Conservation (phyloP, 208 protist genomes). For the Leishmania turanica region DNA sequence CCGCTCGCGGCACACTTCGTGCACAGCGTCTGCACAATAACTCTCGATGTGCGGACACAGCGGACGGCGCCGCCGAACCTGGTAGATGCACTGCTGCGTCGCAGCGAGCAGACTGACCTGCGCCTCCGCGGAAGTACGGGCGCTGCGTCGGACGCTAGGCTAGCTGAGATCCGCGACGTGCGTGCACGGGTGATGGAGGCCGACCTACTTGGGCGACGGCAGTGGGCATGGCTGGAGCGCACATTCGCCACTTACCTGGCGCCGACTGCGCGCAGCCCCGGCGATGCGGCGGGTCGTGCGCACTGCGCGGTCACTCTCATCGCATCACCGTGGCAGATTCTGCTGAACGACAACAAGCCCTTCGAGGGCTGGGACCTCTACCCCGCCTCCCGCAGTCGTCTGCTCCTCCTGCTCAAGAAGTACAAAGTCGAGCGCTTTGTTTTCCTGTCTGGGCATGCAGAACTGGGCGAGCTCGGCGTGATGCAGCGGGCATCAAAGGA, state of each 20-base stretch:
- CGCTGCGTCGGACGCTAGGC: not conserved
- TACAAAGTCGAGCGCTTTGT: conserved; percentile 51
- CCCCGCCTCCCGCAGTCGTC: conserved; percentile 46
- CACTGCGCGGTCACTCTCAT: conserved; percentile 72
- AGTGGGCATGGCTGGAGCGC: conserved; percentile 88
- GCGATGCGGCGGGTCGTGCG: conserved; percentile 22
- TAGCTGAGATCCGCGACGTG: conserved; percentile 6
- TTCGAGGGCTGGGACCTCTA: conserved; percentile 70
- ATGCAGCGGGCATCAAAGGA: conserved; percentile 21
- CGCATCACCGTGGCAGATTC: conserved; percentile 66
- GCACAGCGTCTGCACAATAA: conserved; percentile 47
- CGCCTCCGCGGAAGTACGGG: conserved; percentile 7
- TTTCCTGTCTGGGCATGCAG: conserved; percentile 82
- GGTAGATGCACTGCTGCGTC: conserved; percentile 19
- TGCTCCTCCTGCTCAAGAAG: conserved; percentile 57
- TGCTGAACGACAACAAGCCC: conserved; percentile 79
- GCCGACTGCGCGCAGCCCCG: conserved; percentile 8
- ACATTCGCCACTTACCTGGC: conserved; percentile 34
- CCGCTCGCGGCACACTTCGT: conserved; percentile 30
- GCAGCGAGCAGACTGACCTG: conserved; percentile 13
- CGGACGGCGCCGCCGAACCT: conserved; percentile 32
- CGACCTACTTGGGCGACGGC: conserved; percentile 69
- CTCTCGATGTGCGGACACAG: conserved; percentile 44
- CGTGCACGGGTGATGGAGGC: conserved; percentile 30
- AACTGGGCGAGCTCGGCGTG: conserved; percentile 66